Base-by-base conservation (phyloP, 176 grass and related monocot species). In the Chrysopogon serrulatus region DNA sequence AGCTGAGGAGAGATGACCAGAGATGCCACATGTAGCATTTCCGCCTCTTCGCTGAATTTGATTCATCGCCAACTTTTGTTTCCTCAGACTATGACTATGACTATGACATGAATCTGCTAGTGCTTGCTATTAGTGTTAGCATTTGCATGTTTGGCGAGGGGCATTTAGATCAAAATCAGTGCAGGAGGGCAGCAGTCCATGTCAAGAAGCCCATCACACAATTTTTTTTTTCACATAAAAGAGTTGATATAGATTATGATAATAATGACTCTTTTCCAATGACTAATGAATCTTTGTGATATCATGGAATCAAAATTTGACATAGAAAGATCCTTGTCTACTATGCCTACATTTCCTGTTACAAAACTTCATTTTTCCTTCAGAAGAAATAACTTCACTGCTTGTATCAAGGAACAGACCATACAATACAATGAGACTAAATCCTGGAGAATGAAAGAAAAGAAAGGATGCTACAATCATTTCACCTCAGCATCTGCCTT, bases 11-110 rank as follows among this genome's bases (percentile, higher is more conserved):
- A n/a, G n/a, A n/a, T n/a, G n/a, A n/a, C n/a, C 90, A 27, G 93
- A 72, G 37, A 82, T 80, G 59, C 93, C 90, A 77, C 90, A 90
- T 27, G 28, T 92, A 95, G 75, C 93, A 95, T 41, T 88, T 95
- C 40, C 73, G 67, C 72, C 92, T 83, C 82, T 92, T 95, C 82
- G 67, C 88, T 83, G 76, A 65, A 82, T 83, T 83, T 49, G 81
- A 76, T 84, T 68, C 65, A 68, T 84, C 84, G 5, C 6, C 37
- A 44, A 68, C 18, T 31, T 31, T 68, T 12, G 44, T 80, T 48
- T 84, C 76, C 74, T 79, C 74, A 14, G 56, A 65, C 61, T n/a
- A n/a, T n/a, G n/a, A n/a, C n/a, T n/a, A n/a, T n/a, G n/a, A n/a
- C n/a, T n/a, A n/a, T n/a, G n/a, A n/a, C n/a, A n/a, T n/a, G n/a